phyloP scores from a whole-genome alignment of 2,329 filamentous ascomycete genomes.

The Fusarium clavum region DNA sequence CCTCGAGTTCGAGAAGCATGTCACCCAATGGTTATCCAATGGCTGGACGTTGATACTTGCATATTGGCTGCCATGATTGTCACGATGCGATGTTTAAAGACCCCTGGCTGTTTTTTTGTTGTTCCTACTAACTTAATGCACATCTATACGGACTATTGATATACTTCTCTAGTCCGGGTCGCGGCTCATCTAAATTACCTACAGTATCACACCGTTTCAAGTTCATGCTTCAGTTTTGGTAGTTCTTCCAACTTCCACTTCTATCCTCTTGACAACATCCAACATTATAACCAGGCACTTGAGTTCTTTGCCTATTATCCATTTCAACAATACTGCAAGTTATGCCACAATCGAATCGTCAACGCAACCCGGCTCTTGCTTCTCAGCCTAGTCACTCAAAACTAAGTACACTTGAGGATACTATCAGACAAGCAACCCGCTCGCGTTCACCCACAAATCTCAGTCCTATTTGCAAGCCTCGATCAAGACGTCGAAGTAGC shows the following conservation, averaged over 20 bases:
- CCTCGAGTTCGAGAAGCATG: constrained; percentile 21
- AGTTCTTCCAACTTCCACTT: neutral
- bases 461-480: constrained; percentile 16
- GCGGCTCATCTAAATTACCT: neutral
- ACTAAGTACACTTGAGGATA: constrained; percentile 17
- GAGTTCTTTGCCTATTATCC: constrained; percentile 15
- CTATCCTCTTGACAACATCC: neutral
- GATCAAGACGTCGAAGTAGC: constrained; percentile 20
- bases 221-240: constrained; percentile 1
- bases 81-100: constrained; percentile 18
- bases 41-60: constrained; percentile 22
- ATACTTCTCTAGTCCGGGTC: neutral
- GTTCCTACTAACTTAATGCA: neutral
- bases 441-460: constrained; percentile 29
- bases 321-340: neutral
- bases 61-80: constrained; percentile 18
- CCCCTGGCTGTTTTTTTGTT: constrained; percentile 8
- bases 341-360: constrained; percentile 21
- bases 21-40: constrained; percentile 4
- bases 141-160: neutral
- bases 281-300: constrained; percentile 1
- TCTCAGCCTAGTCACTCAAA: constrained; percentile 10
- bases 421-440: constrained; percentile 19
- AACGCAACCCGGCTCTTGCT: constrained; percentile 22
- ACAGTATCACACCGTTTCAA: neutral